phyloP scores from a whole-genome alignment of 495 filamentous ascomycete species.

The Articulospora tetracladia region DNA sequence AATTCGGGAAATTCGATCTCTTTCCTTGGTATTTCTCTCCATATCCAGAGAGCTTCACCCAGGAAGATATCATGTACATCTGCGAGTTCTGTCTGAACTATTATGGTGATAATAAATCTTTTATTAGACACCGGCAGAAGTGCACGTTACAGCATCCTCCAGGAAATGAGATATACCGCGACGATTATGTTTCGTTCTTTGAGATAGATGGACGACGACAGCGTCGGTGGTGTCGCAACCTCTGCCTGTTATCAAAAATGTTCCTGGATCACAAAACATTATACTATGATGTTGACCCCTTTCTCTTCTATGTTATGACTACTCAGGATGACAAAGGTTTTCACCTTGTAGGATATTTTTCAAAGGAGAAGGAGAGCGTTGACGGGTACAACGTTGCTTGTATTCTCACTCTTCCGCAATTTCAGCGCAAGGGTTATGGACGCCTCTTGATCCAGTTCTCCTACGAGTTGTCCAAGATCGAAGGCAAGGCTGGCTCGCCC shows the following conservation, averaged over 20 bases:
- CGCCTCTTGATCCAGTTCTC: conserved; percentile 94
- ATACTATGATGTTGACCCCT: conserved; percentile 99
- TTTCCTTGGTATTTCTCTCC: conserved; percentile 99
- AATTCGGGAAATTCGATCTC: conserved; percentile 88
- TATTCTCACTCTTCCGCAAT: conserved; percentile 94
- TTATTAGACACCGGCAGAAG: conserved; percentile 80
- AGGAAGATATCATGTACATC: conserved; percentile 87
- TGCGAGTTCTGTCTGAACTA: conserved; percentile 97
- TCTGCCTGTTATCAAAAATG: conserved; percentile 90
- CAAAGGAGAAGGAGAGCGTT: conserved; percentile 94
- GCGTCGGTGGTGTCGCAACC: conserved; percentile 92
- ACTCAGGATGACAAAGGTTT: conserved; percentile 80
- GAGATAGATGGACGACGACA: conserved; percentile 97
- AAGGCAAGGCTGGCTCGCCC: conserved; percentile 89
- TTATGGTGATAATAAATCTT: conserved; percentile 73
- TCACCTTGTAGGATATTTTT: conserved; percentile 95
- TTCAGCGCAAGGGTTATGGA: conserved; percentile 90
- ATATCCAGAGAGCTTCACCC: conserved; percentile 83
- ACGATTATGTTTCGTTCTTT: conserved; percentile 91
- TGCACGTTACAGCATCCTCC: conserved; percentile 91
- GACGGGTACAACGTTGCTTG: conserved; percentile 97
- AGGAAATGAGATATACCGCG: conserved; percentile 97
- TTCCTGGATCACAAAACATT: conserved; percentile 99
- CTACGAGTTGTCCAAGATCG: conserved; percentile 93
- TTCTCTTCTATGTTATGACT: conserved; percentile 98